These are phyloP conservation scores for Malus hybrid DNA, from an alignment of 331 rosid genomes.

Conservation along the genomic window DNA sequence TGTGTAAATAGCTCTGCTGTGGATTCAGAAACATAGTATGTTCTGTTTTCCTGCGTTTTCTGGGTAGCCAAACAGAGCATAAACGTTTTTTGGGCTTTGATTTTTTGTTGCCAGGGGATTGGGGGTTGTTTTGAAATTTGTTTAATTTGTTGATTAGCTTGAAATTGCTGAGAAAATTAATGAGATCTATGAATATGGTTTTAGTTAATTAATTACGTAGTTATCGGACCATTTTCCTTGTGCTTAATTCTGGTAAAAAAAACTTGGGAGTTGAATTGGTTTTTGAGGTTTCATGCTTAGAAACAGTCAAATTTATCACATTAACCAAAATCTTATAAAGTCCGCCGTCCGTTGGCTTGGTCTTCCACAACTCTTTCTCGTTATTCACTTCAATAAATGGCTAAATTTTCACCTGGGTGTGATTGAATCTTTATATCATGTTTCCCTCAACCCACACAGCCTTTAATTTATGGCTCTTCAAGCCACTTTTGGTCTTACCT, in stretches of 20 bases:
- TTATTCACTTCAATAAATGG: background rate
- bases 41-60: background rate
- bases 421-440: background rate
- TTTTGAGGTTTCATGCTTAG: background rate
- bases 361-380: background rate
- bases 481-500: too few species aligned
- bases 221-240: background rate
- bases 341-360: background rate
- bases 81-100: background rate
- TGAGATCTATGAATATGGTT: background rate
- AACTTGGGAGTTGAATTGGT: background rate
- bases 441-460: background rate
- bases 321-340: background rate
- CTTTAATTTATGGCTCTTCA: background rate
- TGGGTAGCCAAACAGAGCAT: background rate
- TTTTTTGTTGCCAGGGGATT: too few species aligned
- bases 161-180: background rate
- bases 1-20: background rate
- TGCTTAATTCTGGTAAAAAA: background rate
- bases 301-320: conserved; percentile 1
- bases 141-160: background rate
- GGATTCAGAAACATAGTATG: background rate
- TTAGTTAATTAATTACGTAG: too few species aligned
- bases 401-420: background rate
- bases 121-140: background rate